Percentiles rank a stretch among this genome's conserved stretches.
These are phyloP conservation scores for Peronosclerospora sorghi DNA, from an alignment of 352 stramenopile genomes.

Conservation along the genomic window DNA sequence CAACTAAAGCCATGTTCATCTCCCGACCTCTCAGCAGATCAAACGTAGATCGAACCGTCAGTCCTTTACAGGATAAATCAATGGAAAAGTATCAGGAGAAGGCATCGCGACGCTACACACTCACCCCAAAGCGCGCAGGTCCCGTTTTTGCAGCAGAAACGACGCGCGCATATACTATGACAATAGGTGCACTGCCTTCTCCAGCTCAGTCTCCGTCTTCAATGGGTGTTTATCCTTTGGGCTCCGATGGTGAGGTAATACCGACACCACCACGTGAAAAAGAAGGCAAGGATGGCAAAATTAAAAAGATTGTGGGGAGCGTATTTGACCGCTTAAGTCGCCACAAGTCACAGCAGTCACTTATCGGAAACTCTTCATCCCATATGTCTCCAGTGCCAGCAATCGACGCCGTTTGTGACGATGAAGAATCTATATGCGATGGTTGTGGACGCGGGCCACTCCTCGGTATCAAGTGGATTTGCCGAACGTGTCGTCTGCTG, in stretches of 20 bases:
- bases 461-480: slow-evolving; percentile 48
- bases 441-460: slow-evolving; percentile 49
- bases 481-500: slow-evolving; percentile 41
- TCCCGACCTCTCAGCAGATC: slow-evolving; percentile 33
- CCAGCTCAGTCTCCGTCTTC: slow-evolving; percentile 20
- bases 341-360: slow-evolving; percentile 41
- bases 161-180: slow-evolving; percentile 21
- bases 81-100: slow-evolving; percentile 13
- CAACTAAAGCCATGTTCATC: slow-evolving; percentile 57
- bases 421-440: slow-evolving; percentile 52
- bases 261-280: slow-evolving; percentile 13
- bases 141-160: slow-evolving; percentile 26
- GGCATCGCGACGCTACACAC: slow-evolving; percentile 21
- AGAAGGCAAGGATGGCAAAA: slow-evolving; percentile 44
- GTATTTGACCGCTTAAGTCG: slow-evolving; percentile 58
- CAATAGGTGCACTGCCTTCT: slow-evolving; percentile 23
- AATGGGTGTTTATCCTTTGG: slow-evolving; percentile 10
- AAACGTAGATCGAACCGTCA: slow-evolving; percentile 6
- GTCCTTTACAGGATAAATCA: slow-evolving; percentile 9
- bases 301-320: slow-evolving; percentile 73
- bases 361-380: slow-evolving; percentile 8
- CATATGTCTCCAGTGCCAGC: slow-evolving; percentile 13
- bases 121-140: slow-evolving; percentile 20
- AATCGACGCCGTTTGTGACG: slow-evolving; percentile 15
- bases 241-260: slow-evolving; percentile 16